Percentiles rank a stretch among this genome's conserved stretches.
Evolutionary conservation across 2,329 filamentous ascomycete species (phyloP).

Genomic region (Diaporthe ilicicola): DNA sequence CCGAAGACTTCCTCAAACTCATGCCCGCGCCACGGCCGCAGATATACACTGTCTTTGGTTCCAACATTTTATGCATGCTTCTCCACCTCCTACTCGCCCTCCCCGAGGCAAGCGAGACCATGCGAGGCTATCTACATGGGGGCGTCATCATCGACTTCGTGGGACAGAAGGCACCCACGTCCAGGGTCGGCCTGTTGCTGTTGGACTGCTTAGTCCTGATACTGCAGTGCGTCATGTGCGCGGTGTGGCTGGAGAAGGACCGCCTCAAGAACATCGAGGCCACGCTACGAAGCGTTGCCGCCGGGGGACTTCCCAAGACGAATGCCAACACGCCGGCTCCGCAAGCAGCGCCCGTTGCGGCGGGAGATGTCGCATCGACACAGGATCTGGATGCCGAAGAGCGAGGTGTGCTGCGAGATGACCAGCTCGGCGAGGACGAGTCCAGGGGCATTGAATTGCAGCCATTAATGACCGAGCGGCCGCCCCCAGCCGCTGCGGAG

Average conservation of each 20-base stretch:
- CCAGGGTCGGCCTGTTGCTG: slow-evolving; percentile 61
- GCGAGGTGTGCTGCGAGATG: slow-evolving; percentile 56
- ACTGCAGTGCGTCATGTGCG: slow-evolving; percentile 71
- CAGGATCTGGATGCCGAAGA: slow-evolving; percentile 68
- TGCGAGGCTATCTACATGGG: slow-evolving; percentile 72
- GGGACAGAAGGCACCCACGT: slow-evolving; percentile 70
- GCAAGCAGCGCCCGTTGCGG: slow-evolving; percentile 27
- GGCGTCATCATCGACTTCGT: slow-evolving; percentile 74
- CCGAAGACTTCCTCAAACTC: slow-evolving; percentile 62
- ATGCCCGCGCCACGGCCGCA: slow-evolving; percentile 65
- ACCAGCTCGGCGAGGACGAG: slow-evolving; percentile 46
- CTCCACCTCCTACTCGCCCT: slow-evolving; percentile 65
- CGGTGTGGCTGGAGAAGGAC: slow-evolving; percentile 69
- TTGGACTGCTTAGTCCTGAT: slow-evolving; percentile 64
- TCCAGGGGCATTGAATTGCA: slow-evolving; percentile 57
- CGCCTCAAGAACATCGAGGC: slow-evolving; percentile 59
- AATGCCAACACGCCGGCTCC: slow-evolving; percentile 38
- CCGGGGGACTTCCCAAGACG: slow-evolving; percentile 31
- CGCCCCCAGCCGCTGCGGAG: slow-evolving; percentile 35
- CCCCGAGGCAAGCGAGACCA: slow-evolving; percentile 65
- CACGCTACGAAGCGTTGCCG: slow-evolving; percentile 35
- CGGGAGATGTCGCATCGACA: slow-evolving; percentile 34
- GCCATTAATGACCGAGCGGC: slow-evolving; percentile 38
- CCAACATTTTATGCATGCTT: slow-evolving; percentile 68
- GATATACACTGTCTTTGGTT: slow-evolving; percentile 64